Evolutionary conservation across 2,329 filamentous ascomycete genomes (phyloP).

Genomic region (Fusarium longipes): DNA sequence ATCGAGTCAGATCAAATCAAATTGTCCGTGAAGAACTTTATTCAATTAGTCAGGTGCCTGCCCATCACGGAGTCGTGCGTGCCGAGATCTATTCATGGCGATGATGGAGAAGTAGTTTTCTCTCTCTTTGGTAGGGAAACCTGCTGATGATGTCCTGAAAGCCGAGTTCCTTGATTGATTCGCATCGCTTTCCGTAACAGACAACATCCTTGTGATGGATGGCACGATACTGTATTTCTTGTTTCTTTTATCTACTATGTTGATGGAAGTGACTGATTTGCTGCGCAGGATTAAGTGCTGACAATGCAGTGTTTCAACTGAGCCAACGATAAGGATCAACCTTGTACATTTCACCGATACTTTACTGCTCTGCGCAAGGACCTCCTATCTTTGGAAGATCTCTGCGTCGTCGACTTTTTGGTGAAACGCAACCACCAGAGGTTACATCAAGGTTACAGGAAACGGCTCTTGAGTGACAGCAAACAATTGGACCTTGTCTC

Average conservation of each 20-base stretch:
- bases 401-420: slow-evolving; percentile 13
- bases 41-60: slow-evolving; percentile 11
- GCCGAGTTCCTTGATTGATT: neutral
- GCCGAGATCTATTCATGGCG: slow-evolving; percentile 3
- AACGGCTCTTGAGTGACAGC: slow-evolving; percentile 44
- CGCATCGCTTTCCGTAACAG: slow-evolving; percentile 25
- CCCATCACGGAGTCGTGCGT: slow-evolving; percentile 21
- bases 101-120: neutral
- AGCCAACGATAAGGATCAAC: slow-evolving; percentile 19
- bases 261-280: slow-evolving; percentile 8
- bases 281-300: slow-evolving; percentile 43
- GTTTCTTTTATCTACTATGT: neutral
- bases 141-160: neutral
- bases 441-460: slow-evolving; percentile 36
- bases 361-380: neutral
- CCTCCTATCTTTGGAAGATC: slow-evolving; percentile 15
- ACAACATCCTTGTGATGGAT: slow-evolving; percentile 9
- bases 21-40: slow-evolving; percentile 21
- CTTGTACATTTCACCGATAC: slow-evolving; percentile 8
- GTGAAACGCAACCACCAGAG: slow-evolving; percentile 27
- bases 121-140: neutral
- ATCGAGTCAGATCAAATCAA: slow-evolving; percentile 3
- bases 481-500: slow-evolving; percentile 41
- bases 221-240: slow-evolving; percentile 16
- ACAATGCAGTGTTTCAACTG: slow-evolving; percentile 34